Conservation (phyloP, 1,139 yeast genomes). For the Ogataea hybrid region DNA sequence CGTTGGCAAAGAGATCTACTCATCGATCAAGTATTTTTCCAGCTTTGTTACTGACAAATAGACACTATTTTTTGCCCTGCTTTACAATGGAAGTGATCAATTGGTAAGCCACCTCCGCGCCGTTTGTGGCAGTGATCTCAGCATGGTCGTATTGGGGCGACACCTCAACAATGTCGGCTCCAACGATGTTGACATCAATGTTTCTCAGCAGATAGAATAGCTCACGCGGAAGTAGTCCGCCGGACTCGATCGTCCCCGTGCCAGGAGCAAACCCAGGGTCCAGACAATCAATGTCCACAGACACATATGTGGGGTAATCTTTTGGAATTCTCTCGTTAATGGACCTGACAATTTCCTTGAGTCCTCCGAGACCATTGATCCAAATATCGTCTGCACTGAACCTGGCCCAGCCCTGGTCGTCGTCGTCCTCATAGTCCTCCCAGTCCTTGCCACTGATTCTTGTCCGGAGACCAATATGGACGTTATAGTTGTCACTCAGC, state of each 20-base stretch:
- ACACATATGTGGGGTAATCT: constrained; percentile 64
- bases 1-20: constrained; percentile 72
- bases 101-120: constrained; percentile 73
- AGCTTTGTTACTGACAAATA: constrained; percentile 44
- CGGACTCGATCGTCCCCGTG: constrained; percentile 82
- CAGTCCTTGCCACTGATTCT: constrained; percentile 56
- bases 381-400: constrained; percentile 71
- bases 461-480: constrained; percentile 74
- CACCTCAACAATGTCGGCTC: constrained; percentile 79
- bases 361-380: constrained; percentile 58
- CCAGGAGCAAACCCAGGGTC: constrained; percentile 83
- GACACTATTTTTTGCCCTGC: constrained; percentile 34
- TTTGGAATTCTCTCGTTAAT: constrained; percentile 51
- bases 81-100: constrained; percentile 75
- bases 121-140: constrained; percentile 73
- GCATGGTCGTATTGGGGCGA: constrained; percentile 71
- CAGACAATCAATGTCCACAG: constrained; percentile 77
- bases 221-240: constrained; percentile 81
- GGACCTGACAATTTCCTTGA: constrained; percentile 48
- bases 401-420: constrained; percentile 58
- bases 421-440: constrained; percentile 63
- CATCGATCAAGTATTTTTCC: constrained; percentile 69
- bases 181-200: constrained; percentile 64
- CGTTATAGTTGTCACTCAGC: constrained; percentile 49
- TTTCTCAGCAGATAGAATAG: constrained; percentile 59